These are phyloP conservation scores for Suillus tomentosus DNA, from an alignment of 768 basidiomycete genomes.

Conservation along the genomic window DNA sequence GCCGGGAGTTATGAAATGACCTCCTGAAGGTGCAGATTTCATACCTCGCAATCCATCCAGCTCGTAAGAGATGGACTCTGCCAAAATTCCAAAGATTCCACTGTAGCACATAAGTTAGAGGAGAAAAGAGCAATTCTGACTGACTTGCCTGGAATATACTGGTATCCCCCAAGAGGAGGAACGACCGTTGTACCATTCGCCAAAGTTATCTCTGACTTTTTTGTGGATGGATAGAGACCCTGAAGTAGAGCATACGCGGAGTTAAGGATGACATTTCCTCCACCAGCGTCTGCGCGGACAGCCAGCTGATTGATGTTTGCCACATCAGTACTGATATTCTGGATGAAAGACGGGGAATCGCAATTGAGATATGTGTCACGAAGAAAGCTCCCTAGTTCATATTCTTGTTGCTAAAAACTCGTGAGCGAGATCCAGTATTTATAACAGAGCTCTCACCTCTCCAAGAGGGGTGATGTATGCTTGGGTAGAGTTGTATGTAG, in stretches of 20 bases:
- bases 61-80: slow-evolving; percentile 68
- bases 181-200: slow-evolving; percentile 72
- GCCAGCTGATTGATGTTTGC: slow-evolving; percentile 70
- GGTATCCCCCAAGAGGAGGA: slow-evolving; percentile 81
- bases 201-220: slow-evolving; percentile 63
- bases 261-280: slow-evolving; percentile 80
- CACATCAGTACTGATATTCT: slow-evolving; percentile 63
- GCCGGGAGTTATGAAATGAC: background rate
- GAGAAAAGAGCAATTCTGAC: background rate
- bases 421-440: slow-evolving; percentile 5
- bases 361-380: slow-evolving; percentile 66
- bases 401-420: slow-evolving; percentile 58
- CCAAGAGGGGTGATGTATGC: slow-evolving; percentile 75
- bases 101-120: slow-evolving; percentile 8
- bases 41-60: slow-evolving; percentile 65
- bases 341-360: slow-evolving; percentile 64
- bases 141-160: slow-evolving; percentile 66
- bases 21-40: background rate
- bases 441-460: slow-evolving; percentile 42
- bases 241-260: slow-evolving; percentile 81
- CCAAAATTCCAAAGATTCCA: slow-evolving; percentile 57
- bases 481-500: slow-evolving; percentile 62
- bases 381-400: slow-evolving; percentile 58
- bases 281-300: slow-evolving; percentile 78
- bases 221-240: slow-evolving; percentile 79